Percentiles rank a stretch among this genome's conserved stretches.
Evolutionary conservation across 176 grass and related monocot genomes (phyloP).

Genomic region (Thinopyrum elongatum): DNA sequence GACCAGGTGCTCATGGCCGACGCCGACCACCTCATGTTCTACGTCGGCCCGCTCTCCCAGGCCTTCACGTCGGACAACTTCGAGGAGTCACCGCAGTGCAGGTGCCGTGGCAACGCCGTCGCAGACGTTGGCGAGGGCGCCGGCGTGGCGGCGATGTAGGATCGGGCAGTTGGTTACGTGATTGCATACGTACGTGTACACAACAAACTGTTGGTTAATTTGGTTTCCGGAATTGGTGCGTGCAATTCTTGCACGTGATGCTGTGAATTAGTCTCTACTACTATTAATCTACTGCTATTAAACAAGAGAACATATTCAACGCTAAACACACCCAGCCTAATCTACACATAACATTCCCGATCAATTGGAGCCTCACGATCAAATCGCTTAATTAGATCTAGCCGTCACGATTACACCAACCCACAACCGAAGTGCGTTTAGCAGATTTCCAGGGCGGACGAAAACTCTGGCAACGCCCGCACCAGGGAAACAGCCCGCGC

Average conservation of each 20-base stretch:
- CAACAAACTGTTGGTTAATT: no score
- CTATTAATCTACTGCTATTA: no score
- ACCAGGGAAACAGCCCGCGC: no score
- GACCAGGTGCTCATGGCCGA: slow-evolving; percentile 36
- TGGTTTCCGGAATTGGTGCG: neutral
- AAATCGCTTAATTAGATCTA: no score
- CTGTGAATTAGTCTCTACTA: neutral
- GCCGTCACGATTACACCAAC: no score
- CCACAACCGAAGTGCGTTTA: no score
- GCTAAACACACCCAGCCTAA: no score
- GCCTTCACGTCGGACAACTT: slow-evolving; percentile 44
- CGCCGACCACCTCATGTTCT: slow-evolving; percentile 46
- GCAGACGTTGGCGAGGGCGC: neutral
- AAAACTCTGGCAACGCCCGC: no score
- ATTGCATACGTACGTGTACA: neutral
- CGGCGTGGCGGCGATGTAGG: slow-evolving; percentile 28
- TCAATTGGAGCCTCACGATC: no score
- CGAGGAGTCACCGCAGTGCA: slow-evolving; percentile 44
- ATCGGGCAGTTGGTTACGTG: neutral
- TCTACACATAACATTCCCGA: no score
- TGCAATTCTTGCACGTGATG: neutral
- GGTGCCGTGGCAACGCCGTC: neutral
- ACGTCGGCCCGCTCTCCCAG: slow-evolving; percentile 57
- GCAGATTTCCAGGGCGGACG: no score
- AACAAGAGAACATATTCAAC: no score